Conservation (phyloP, 768 basidiomycete species). For the Megacollybia marginata region DNA sequence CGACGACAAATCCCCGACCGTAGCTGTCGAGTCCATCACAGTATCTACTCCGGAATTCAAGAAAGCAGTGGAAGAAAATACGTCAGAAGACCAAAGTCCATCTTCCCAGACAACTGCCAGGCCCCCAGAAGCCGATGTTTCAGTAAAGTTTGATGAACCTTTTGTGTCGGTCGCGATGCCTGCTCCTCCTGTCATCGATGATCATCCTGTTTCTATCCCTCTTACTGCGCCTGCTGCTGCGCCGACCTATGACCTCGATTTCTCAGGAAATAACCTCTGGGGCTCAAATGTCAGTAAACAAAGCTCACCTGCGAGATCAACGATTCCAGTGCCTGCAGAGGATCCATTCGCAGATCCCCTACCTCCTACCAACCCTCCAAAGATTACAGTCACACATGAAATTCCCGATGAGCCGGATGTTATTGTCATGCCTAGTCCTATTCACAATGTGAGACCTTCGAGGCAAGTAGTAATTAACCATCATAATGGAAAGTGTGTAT, state of each 20-base stretch:
- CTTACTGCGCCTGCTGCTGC: background rate
- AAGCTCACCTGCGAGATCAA: no score
- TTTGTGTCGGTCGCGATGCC: background rate
- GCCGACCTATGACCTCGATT: background rate
- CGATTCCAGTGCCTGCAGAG: slow-evolving; percentile 9
- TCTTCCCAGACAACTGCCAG: background rate
- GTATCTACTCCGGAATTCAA: background rate
- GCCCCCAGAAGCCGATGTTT: background rate
- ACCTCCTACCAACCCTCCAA: background rate
- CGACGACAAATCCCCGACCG: background rate
- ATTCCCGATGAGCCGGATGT: background rate
- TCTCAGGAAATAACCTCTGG: background rate
- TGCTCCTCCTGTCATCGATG: background rate
- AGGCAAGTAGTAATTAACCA: slow-evolving; percentile 10
- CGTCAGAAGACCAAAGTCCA: background rate
- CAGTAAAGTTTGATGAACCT: background rate
- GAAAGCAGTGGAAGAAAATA: background rate
- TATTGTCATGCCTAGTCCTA: background rate
- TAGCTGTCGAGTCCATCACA: background rate
- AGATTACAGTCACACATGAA: background rate
- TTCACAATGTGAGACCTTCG: background rate
- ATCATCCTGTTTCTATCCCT: background rate
- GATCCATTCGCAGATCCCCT: slow-evolving; percentile 20
- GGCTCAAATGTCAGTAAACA: background rate
- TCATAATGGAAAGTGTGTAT: slow-evolving; percentile 16